Evolutionary conservation across 2,329 filamentous ascomycete genomes (phyloP).

Genomic region (Cyphellophora attinorum): DNA sequence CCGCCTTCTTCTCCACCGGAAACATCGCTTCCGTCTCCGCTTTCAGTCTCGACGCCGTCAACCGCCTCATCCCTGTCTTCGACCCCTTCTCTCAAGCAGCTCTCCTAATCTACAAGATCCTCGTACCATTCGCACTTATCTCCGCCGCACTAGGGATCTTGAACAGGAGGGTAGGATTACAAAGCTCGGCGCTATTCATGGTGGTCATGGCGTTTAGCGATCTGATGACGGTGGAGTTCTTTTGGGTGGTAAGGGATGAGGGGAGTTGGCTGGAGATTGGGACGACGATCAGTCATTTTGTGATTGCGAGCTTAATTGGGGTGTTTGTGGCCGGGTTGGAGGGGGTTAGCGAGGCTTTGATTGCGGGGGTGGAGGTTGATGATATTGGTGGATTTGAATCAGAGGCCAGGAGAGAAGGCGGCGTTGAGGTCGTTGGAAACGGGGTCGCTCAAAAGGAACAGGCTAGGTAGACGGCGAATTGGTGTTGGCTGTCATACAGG

Average conservation of each 20-base stretch:
- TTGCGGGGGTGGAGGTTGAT: constrained; percentile 61
- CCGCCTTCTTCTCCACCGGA: constrained; percentile 92
- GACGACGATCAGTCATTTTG: constrained; percentile 90
- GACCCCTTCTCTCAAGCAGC: constrained; percentile 87
- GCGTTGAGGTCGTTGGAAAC: constrained; percentile 5
- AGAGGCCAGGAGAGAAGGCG: constrained; percentile 2
- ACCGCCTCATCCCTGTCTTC: constrained; percentile 80
- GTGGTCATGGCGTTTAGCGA: constrained; percentile 86
- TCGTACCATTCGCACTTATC: constrained; percentile 87
- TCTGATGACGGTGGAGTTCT: constrained; percentile 88
- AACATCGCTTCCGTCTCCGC: constrained; percentile 91
- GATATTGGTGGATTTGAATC: constrained; percentile 7
- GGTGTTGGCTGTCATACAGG: too few species aligned
- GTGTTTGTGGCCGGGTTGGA: constrained; percentile 87
- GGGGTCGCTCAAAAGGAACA: neutral
- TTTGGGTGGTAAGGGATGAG: constrained; percentile 94
- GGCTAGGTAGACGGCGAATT: too few species aligned
- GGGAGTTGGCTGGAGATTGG: constrained; percentile 97
- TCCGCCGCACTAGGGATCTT: constrained; percentile 91
- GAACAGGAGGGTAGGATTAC: constrained; percentile 72
- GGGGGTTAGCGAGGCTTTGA: constrained; percentile 72
- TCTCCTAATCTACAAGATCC: constrained; percentile 75
- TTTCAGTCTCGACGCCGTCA: constrained; percentile 86
- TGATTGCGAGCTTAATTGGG: constrained; percentile 79
- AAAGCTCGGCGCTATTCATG: constrained; percentile 87